Percentiles rank a stretch among this genome's conserved stretches.
Conservation (phyloP, 2,329 filamentous ascomycete genomes). For the Calonectria ilicicola region DNA sequence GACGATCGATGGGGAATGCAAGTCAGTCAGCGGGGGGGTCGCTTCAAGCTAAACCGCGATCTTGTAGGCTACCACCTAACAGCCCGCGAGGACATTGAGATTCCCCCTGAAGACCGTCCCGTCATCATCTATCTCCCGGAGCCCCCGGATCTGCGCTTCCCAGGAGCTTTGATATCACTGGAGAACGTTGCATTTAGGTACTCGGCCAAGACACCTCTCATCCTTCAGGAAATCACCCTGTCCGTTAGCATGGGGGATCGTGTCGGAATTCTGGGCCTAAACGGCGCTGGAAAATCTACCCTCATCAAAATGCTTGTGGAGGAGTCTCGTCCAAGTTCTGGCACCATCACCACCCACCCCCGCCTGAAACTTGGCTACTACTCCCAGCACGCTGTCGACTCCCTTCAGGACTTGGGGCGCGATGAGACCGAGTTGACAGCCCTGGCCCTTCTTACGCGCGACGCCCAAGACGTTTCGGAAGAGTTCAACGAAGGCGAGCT, state of each 20-base stretch:
- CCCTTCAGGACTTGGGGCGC: constrained; percentile 67
- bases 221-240: constrained; percentile 74
- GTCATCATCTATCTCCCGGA: constrained; percentile 70
- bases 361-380: constrained; percentile 80
- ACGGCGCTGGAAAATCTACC: constrained; percentile 86
- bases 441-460: constrained; percentile 69
- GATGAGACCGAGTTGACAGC: constrained; percentile 69
- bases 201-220: constrained; percentile 46
- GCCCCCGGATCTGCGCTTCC: constrained; percentile 78
- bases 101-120: constrained; percentile 72
- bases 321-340: constrained; percentile 67
- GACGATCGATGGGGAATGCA: constrained; percentile 85
- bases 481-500: constrained; percentile 74
- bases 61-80: constrained; percentile 71
- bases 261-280: constrained; percentile 81
- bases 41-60: constrained; percentile 87
- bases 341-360: constrained; percentile 74
- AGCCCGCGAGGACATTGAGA: constrained; percentile 75
- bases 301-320: constrained; percentile 78
- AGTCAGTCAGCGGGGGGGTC: constrained; percentile 75
- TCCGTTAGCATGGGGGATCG: constrained; percentile 80
- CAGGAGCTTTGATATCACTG: constrained; percentile 77
- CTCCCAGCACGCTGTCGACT: constrained; percentile 82
- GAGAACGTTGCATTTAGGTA: constrained; percentile 79
- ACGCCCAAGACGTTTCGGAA: constrained; percentile 54